Conservation (phyloP, 192 early-diverging fungal genomes). For the Podochytrium sp. region DNA sequence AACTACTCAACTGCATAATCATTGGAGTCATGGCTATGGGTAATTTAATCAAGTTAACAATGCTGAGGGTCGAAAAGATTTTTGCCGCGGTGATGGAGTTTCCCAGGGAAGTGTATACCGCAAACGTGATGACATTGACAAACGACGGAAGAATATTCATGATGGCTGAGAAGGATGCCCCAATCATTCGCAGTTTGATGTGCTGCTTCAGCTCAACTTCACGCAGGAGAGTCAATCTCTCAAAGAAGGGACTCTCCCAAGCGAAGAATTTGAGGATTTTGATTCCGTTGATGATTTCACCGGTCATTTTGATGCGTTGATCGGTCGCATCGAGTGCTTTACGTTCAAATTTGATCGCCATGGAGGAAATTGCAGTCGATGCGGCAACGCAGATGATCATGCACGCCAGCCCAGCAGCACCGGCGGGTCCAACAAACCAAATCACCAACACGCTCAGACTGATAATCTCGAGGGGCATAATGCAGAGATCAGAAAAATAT, state of each 20-base stretch:
- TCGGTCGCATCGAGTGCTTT: slow-evolving; percentile 53
- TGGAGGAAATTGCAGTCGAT: background rate
- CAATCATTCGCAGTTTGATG: background rate
- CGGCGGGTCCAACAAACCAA: slow-evolving; percentile 40
- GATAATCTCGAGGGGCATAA: slow-evolving; percentile 56
- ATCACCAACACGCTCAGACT: slow-evolving; percentile 58
- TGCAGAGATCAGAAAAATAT: background rate
- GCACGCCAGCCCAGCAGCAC: slow-evolving; percentile 50
- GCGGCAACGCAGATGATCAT: background rate
- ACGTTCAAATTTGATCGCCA: background rate
- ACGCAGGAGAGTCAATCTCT: slow-evolving; percentile 40
- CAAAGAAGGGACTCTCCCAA: slow-evolving; percentile 71
- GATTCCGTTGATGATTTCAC: slow-evolving; percentile 75
- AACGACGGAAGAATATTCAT: slow-evolving; percentile 43
- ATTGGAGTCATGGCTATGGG: background rate
- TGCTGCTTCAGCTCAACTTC: slow-evolving; percentile 12
- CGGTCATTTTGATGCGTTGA: slow-evolving; percentile 69
- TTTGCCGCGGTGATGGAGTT: background rate
- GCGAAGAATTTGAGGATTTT: slow-evolving; percentile 79
- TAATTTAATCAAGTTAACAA: slow-evolving; percentile 31
- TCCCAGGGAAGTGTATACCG: slow-evolving; percentile 44
- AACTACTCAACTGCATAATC: background rate
- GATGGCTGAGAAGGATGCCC: slow-evolving; percentile 33
- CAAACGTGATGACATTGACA: slow-evolving; percentile 42
- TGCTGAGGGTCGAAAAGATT: slow-evolving; percentile 52